These are phyloP conservation scores for Exutisphaerella laricina DNA, from an alignment of 2,329 filamentous ascomycete species.

Conservation along the genomic window DNA sequence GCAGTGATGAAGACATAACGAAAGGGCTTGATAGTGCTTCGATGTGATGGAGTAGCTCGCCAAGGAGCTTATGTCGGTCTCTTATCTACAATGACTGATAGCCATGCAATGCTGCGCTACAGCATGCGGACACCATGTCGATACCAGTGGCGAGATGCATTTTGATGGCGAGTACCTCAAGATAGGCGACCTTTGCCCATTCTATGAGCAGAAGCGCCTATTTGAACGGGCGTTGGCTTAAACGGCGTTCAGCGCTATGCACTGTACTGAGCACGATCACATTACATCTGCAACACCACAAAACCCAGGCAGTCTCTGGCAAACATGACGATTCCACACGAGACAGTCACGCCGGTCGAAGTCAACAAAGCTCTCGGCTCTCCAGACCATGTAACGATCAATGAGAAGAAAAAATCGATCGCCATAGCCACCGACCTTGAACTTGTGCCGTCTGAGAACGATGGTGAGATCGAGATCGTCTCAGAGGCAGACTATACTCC, in stretches of 20 bases:
- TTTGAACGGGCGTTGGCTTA: neutral
- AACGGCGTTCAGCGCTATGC: neutral
- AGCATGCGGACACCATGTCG: too few relatives aligned
- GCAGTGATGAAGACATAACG: too few relatives aligned
- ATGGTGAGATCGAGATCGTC: conserved; percentile 18
- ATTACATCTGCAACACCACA: neutral
- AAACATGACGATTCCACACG: conserved; percentile 4
- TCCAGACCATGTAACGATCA: conserved; percentile 1
- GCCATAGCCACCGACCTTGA: conserved; percentile 14
- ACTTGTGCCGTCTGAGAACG: conserved; percentile 10
- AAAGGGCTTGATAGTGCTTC: too few relatives aligned
- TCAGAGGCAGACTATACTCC: conserved; percentile 26
- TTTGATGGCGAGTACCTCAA: neutral
- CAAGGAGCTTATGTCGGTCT: too few relatives aligned
- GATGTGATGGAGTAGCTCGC: too few relatives aligned
- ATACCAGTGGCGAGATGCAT: too few relatives aligned
- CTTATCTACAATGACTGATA: too few relatives aligned
- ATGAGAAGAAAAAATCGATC: conserved; percentile 12
- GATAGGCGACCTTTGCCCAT: neutral
- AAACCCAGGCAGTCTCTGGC: too few relatives aligned
- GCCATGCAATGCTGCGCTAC: too few relatives aligned
- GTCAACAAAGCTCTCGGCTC: neutral
- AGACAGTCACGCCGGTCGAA: conserved; percentile 2
- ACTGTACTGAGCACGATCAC: neutral
- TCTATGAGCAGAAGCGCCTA: too few relatives aligned